phyloP scores from a whole-genome alignment of 495 filamentous ascomycete species.

The Thozetella sp. region DNA sequence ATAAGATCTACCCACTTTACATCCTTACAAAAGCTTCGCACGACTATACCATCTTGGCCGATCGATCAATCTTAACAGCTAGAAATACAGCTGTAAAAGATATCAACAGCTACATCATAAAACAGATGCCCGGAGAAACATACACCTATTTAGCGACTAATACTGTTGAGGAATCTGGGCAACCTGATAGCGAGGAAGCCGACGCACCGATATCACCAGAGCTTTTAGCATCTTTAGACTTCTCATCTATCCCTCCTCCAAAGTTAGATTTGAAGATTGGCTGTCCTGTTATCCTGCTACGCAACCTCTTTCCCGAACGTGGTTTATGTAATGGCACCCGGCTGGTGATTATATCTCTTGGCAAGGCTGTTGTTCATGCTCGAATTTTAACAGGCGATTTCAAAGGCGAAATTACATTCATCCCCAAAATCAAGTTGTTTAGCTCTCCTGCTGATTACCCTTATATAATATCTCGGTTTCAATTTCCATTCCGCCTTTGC shows the following conservation, averaged over 20 bases:
- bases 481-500: slow-evolving; percentile 16
- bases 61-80: too few relatives aligned
- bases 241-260: background rate
- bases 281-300: background rate
- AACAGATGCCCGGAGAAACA: too few relatives aligned
- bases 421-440: background rate
- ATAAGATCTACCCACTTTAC: background rate
- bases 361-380: background rate
- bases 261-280: background rate
- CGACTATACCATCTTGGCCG: too few relatives aligned
- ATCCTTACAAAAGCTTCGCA: too few relatives aligned
- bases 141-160: too few relatives aligned
- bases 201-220: too few relatives aligned
- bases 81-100: too few relatives aligned
- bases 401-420: background rate
- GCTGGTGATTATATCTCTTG: background rate
- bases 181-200: too few relatives aligned
- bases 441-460: background rate
- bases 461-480: slow-evolving; percentile 2
- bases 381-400: background rate
- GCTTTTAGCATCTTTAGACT: too few relatives aligned
- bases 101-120: too few relatives aligned
- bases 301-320: background rate
- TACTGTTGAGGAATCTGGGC: too few relatives aligned
- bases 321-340: background rate